Conservation (phyloP, 192 early-diverging fungal species). For the Diversispora eburnea region DNA sequence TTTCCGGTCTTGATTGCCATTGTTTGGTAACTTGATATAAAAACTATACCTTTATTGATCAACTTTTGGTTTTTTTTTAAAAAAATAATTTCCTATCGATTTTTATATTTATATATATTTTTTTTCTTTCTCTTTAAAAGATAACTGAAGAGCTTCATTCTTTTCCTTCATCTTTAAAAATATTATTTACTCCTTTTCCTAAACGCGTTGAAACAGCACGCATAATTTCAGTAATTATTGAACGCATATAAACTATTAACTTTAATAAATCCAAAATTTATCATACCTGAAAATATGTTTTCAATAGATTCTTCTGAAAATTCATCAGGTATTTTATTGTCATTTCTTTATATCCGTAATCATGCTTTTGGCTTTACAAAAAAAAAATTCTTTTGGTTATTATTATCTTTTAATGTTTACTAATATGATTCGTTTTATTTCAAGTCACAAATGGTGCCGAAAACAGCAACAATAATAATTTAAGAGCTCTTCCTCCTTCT, state of each 20-base stretch:
- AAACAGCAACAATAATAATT: background rate
- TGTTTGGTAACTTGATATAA: slow-evolving; percentile 6
- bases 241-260: slow-evolving; percentile 12
- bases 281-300: background rate
- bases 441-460: background rate
- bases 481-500: background rate
- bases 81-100: background rate
- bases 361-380: background rate
- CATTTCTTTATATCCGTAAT: background rate
- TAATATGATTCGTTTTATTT: background rate
- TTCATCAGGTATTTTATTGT: background rate
- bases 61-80: background rate
- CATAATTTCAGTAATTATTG: background rate
- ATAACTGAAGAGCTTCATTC: background rate
- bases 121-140: background rate
- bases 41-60: background rate
- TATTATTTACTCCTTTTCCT: background rate
- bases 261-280: background rate
- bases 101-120: background rate
- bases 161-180: background rate
- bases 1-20: slow-evolving; percentile 11
- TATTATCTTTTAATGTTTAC: background rate
- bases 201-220: slow-evolving; percentile 10
- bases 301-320: background rate
- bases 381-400: background rate